A percentile compares a stretch with the other conserved stretches of the same genome.
Conservation (phyloP, 2,329 filamentous ascomycete species). For the Botrytis hyacinthi region DNA sequence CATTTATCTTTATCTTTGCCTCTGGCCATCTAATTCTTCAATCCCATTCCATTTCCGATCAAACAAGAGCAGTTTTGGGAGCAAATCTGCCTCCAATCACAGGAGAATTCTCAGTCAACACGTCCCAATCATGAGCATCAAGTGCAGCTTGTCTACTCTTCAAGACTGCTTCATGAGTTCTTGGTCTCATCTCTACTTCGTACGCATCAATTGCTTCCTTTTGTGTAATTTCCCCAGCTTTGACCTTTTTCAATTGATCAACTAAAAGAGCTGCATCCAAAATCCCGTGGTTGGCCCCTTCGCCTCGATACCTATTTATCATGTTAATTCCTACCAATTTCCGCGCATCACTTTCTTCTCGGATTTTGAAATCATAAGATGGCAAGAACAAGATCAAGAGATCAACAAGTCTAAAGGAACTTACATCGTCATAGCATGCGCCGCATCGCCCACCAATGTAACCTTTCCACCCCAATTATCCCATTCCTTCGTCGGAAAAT, state of each 20-base stretch:
- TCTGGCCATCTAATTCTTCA: background rate
- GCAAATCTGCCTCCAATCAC: conserved; percentile 39
- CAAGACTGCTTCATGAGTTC: conserved; percentile 48
- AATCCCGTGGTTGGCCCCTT: conserved; percentile 58
- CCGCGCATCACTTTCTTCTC: background rate
- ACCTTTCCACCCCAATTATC: conserved; percentile 36
- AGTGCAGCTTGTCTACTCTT: conserved; percentile 52
- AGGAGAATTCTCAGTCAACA: conserved; percentile 43
- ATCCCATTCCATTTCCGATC: background rate
- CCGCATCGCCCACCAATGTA: conserved; percentile 39
- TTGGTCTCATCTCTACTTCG: conserved; percentile 45
- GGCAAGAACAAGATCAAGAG: background rate
- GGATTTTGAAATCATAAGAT: background rate
- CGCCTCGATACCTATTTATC: conserved; percentile 45
- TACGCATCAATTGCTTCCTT: conserved; percentile 47
- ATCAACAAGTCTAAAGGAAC: background rate
- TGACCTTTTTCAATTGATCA: conserved; percentile 31
- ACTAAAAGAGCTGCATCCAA: conserved; percentile 50
- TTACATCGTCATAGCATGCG: conserved; percentile 40
- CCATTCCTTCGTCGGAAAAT: conserved; percentile 40
- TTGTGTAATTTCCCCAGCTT: conserved; percentile 20
- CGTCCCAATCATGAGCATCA: conserved; percentile 52
- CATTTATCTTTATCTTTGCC: background rate
- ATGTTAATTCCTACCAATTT: background rate
- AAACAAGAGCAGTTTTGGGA: conserved; percentile 10